Evolutionary conservation across 345 rosid genomes (phyloP), one percentile per base, ranked within the genome.

Genomic region (Anastatica hierochuntica): DNA sequence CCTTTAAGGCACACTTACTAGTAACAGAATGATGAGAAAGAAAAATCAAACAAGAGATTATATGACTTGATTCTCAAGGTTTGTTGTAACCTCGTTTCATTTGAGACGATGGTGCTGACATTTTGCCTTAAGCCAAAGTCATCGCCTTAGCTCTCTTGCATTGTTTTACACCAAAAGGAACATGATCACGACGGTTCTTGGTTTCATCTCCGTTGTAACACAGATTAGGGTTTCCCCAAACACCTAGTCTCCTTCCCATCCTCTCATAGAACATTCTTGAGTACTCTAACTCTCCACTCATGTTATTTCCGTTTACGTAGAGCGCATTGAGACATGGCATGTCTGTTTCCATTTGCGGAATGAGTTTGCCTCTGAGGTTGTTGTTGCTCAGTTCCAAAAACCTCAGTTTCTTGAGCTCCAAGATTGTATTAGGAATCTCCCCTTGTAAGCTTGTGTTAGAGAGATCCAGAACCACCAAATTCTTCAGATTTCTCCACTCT

Each of bases 221-320:
- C 33, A 90, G 70, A 54, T 76, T 74, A 47, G 92, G 88, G 68
- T 90, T 90, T 66, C 77, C 78, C 96, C 90, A 84, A 13, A 88
- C 90, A 56, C 90, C 85, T 47, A 90, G 86, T 14, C 94, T 85
- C 69, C 87, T 77, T 19, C 92, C 84, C 74, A 90, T 60, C 58
- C 70, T 87, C 66, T 64, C 50, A 61, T 77, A 82, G 52, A 90
- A 90, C 59, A 11, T 29, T 34, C 42, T 31, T 15, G 95, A 59
- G 61, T 87, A 84, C 46, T 66, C 47, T 10, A 90, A 73, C 79
- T 71, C 81, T 60, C 98, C 98, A 34, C 82, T 76, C 67, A 84
- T 77, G 69, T 90, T 83, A 72, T 90, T 90, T 58, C 90, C 89
- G 21, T 78, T 74, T 7, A 87, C 50, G 71, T 82, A 87, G 14